These are phyloP conservation scores for Ceratocystis destructans DNA, from an alignment of 2,329 filamentous ascomycete genomes.

Conservation along the genomic window DNA sequence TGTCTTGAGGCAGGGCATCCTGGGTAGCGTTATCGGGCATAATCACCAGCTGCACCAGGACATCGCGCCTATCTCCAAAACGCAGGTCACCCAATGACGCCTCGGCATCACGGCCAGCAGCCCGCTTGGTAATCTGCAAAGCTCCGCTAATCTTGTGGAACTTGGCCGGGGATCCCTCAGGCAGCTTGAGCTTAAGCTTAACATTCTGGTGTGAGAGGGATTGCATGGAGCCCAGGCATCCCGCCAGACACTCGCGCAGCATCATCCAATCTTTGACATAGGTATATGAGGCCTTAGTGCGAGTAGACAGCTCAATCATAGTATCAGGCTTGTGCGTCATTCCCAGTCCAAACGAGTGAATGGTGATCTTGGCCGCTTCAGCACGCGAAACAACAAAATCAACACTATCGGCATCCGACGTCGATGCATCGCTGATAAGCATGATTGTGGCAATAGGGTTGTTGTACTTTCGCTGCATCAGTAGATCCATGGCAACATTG, in stretches of 20 bases:
- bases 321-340: slow-evolving; percentile 97
- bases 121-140: slow-evolving; percentile 88
- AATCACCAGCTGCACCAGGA: slow-evolving; percentile 88
- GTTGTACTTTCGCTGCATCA: slow-evolving; percentile 94
- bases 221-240: slow-evolving; percentile 82
- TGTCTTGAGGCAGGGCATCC: slow-evolving; percentile 79
- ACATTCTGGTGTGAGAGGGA: slow-evolving; percentile 96
- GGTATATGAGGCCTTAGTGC: slow-evolving; percentile 92
- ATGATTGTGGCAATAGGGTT: slow-evolving; percentile 93
- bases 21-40: slow-evolving; percentile 69
- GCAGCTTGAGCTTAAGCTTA: slow-evolving; percentile 83
- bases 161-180: slow-evolving; percentile 91
- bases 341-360: slow-evolving; percentile 91
- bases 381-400: slow-evolving; percentile 95
- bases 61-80: slow-evolving; percentile 88
- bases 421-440: slow-evolving; percentile 93
- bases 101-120: slow-evolving; percentile 86
- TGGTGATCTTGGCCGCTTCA: slow-evolving; percentile 92
- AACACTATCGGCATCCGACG: slow-evolving; percentile 84
- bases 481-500: slow-evolving; percentile 93
- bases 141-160: slow-evolving; percentile 98
- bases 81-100: slow-evolving; percentile 80
- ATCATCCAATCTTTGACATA: slow-evolving; percentile 99
- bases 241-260: slow-evolving; percentile 88
- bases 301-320: slow-evolving; percentile 91